Conservation (phyloP, 1,284 basidiomycete species). For the Grifola frondosa region DNA sequence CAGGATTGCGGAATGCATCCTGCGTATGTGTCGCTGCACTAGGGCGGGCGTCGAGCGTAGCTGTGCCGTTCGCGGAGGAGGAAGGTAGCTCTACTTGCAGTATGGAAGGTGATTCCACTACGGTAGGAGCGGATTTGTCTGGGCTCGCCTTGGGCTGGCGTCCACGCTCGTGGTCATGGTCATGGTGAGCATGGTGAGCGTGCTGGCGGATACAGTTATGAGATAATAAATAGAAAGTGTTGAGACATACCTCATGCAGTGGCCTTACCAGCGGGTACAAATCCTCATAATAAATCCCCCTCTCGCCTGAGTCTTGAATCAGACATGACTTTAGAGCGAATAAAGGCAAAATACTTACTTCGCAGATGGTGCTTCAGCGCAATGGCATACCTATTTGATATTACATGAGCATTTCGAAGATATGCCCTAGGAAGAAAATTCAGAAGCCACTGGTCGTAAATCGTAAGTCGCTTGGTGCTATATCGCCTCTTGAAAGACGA, state of each 20-base stretch:
- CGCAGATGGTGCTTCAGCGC: constrained; percentile 67
- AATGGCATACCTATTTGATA: constrained; percentile 45
- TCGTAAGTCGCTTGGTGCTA: too few species aligned
- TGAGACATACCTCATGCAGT: constrained; percentile 33
- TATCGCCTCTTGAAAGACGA: not conserved
- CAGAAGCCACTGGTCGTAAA: too few species aligned
- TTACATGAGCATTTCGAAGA: not conserved
- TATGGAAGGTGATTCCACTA: not conserved
- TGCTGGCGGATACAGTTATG: constrained; percentile 13
- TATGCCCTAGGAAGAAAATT: too few species aligned
- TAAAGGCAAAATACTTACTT: constrained; percentile 33
- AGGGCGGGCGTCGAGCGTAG: not conserved
- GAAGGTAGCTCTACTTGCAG: not conserved
- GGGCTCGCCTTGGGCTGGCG: not conserved
- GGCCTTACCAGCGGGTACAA: constrained; percentile 50
- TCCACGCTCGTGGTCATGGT: constrained; percentile 1
- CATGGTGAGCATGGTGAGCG: constrained; percentile 6
- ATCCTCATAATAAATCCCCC: constrained; percentile 60
- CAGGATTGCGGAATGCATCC: constrained; percentile 20
- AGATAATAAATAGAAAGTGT: not conserved
- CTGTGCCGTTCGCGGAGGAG: not conserved
- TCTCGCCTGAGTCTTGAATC: constrained; percentile 48
- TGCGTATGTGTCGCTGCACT: too few species aligned
- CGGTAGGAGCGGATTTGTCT: not conserved
- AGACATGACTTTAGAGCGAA: too few species aligned